These are phyloP conservation scores for Saturnispora zaruensis DNA, from an alignment of 805 yeast species.

Conservation along the genomic window DNA sequence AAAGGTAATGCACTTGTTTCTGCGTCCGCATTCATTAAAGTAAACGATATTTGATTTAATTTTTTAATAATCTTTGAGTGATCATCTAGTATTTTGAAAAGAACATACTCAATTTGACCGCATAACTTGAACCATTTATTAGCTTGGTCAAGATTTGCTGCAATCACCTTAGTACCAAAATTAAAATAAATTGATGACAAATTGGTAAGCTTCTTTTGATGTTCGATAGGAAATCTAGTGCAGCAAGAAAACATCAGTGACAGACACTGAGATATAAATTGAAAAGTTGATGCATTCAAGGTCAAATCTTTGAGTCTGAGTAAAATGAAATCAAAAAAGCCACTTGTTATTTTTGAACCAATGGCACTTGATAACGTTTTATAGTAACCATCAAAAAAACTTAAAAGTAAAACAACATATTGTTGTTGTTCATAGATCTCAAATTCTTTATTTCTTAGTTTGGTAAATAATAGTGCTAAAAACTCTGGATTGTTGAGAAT, in stretches of 20 bases:
- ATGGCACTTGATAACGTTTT: neutral
- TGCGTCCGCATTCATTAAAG: neutral
- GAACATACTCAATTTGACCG: constrained; percentile 27
- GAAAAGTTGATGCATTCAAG: constrained; percentile 14
- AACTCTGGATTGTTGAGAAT: neutral
- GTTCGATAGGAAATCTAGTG: constrained; percentile 2
- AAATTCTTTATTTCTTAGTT: too few relatives aligned
- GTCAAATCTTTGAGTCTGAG: constrained; percentile 15
- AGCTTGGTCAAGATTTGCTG: constrained; percentile 10
- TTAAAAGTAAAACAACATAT: neutral
- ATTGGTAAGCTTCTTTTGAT: constrained; percentile 35
- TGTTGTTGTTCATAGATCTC: neutral
- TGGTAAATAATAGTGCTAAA: neutral
- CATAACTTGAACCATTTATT: constrained; percentile 21
- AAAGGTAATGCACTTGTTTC: constrained; percentile 1
- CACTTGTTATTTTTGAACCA: neutral
- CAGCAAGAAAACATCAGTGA: neutral
- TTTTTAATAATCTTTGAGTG: neutral
- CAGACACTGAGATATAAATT: constrained; percentile 16
- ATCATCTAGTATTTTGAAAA: constrained; percentile 11
- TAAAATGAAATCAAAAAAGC: constrained; percentile 18
- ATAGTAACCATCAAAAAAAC: neutral
- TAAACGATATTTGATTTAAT: constrained; percentile 5
- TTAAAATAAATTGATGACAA: constrained; percentile 39
- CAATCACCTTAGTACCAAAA: constrained; percentile 26